Percentiles rank a stretch among this genome's conserved stretches.
phyloP scores from a whole-genome alignment of 208 protist genomes.

The Crithidia expoeki region DNA sequence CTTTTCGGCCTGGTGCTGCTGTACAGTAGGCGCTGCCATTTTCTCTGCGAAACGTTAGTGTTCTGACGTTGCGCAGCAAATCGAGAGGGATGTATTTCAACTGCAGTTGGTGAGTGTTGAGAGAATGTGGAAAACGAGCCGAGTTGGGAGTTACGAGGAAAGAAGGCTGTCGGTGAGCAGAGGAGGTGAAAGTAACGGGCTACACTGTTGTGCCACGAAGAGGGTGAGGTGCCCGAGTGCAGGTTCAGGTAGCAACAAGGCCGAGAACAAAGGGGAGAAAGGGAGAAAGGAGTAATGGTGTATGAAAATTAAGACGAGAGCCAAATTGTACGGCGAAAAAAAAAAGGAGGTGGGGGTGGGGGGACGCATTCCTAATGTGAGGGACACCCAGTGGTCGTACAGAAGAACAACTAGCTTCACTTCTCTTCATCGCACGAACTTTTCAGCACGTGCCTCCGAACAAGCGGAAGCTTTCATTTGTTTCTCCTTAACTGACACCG shows the following conservation, averaged over 20 bases:
- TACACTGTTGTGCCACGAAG: too few species aligned
- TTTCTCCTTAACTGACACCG: too few species aligned
- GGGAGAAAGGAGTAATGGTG: neutral
- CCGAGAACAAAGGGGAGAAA: constrained; percentile 9
- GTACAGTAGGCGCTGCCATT: neutral
- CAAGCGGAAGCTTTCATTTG: too few species aligned
- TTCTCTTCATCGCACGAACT: too few species aligned
- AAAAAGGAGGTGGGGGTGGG: too few species aligned
- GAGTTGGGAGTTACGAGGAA: constrained; percentile 4
- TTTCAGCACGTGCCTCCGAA: too few species aligned
- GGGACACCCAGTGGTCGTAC: too few species aligned
- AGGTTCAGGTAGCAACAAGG: neutral
- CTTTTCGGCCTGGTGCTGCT: constrained; percentile 10
- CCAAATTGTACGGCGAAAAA: too few species aligned
- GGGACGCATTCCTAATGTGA: too few species aligned
- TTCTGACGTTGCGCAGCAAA: neutral
- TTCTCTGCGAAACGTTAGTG: neutral
- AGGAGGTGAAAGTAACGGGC: neutral
- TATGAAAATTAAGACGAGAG: too few species aligned
- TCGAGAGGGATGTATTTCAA: too few species aligned
- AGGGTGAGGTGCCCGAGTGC: neutral
- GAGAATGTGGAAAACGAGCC: neutral
- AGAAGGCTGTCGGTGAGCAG: neutral
- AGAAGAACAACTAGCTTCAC: too few species aligned
- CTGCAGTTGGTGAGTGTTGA: neutral